Evolutionary conservation across 768 basidiomycete genomes (phyloP), one percentile per base, ranked within the genome.

Genomic region (Boletales sp.): DNA sequence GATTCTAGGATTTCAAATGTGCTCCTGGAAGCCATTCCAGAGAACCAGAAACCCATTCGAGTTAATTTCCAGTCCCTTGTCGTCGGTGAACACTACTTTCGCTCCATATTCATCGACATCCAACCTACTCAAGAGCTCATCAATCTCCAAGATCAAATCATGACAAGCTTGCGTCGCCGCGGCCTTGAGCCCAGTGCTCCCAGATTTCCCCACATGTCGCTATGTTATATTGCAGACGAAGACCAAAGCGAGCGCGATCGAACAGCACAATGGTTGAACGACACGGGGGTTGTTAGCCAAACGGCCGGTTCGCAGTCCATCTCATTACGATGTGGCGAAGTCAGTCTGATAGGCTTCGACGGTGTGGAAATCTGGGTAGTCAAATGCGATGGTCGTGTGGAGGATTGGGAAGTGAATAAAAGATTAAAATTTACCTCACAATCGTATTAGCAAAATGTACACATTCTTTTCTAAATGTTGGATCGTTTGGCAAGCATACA

Each of bases 211-310:
- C 89, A 91, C 63, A 53, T 89, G 54, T 90, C 89, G 32, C 57
- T 91, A 51, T 83, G 79, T 59, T 91, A 91, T 61, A 82, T 90
- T 51, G 73, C 72, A 24, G 81, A 90, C 50, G 72, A 74, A n/a
- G 87, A 90, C 53, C 75, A 75, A 4, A 60, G 11, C 17, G 78
- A 84, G 64, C 78, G 87, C 39, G 68, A 70, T 18, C 72, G 61
- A 53, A 78, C 77, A 37, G 72, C 75, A 35, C 65, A 72, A 24
- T 69, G 70, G 52, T 66, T 86, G 57, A 56, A 66, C 52, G 59
- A 67, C 12, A 52, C 63, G 1, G 68, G 74, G 11, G 64, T 63
- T 37, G 67, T 80, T 32, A 5, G 48, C 50, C 38, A 52, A 65
- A 67, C 34, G 68, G 69, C 57, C 39, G 54, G 39, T 29, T 34